phyloP scores from a whole-genome alignment of 106 monocot species.

The Xerophyta viscosa region DNA sequence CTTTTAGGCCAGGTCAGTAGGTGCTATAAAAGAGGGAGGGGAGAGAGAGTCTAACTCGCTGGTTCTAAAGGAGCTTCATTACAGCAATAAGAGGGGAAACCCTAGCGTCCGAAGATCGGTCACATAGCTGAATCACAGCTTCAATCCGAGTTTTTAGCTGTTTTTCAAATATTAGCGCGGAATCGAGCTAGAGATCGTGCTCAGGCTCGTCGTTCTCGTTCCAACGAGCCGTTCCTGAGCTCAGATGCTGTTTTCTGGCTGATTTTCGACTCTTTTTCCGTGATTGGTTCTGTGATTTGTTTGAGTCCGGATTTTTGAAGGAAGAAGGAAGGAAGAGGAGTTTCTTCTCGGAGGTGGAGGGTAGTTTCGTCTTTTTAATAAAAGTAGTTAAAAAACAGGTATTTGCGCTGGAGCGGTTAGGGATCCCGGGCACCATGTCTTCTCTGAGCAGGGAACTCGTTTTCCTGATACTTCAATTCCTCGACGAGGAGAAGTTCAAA shows the following conservation, averaged over 20 bases:
- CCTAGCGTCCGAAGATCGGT: too few species aligned
- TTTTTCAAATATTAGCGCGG: neutral
- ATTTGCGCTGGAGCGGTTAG: constrained; percentile 91
- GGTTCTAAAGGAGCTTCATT: too few species aligned
- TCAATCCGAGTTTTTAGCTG: too few species aligned
- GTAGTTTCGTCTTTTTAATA: neutral
- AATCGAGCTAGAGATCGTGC: neutral
- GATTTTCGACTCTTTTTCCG: neutral
- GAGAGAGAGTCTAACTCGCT: too few species aligned
- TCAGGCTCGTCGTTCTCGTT: neutral
- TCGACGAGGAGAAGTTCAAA: constrained; percentile 99
- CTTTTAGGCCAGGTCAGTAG: too few species aligned
- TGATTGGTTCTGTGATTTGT: neutral
- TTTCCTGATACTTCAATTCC: constrained; percentile 96
- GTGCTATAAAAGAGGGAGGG: too few species aligned
- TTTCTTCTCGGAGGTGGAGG: neutral
- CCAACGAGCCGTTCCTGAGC: neutral
- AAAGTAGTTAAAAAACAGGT: neutral
- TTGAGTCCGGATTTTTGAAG: neutral
- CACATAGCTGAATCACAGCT: too few species aligned
- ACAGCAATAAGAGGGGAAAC: too few species aligned
- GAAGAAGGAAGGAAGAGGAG: neutral
- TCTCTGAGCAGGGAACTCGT: constrained; percentile 99
- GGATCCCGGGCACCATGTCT: constrained; percentile 80
- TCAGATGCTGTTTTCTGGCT: neutral